A percentile compares a stretch with the other conserved stretches of the same genome.
phyloP scores from a whole-genome alignment of 805 yeast species.

The Zygosaccharomyces bisporus region DNA sequence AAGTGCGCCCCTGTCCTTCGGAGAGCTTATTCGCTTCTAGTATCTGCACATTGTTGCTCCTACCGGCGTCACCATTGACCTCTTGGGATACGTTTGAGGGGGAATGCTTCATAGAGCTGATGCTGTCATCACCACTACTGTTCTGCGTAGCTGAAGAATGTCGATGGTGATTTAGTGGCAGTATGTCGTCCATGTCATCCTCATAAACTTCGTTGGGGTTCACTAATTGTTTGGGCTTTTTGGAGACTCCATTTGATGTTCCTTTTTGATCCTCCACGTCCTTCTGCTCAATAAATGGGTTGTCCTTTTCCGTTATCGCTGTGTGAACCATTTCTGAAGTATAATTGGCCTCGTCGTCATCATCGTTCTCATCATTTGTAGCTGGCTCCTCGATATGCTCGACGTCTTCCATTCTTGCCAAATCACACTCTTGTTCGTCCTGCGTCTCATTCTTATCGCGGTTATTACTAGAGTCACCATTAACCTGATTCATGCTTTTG shows the following conservation, averaged over 20 bases:
- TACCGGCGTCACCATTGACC: slow-evolving; percentile 16
- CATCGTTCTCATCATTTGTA: background rate
- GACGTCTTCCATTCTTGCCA: background rate
- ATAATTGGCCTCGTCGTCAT: slow-evolving; percentile 2
- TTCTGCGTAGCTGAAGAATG: slow-evolving; percentile 10
- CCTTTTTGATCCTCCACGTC: background rate
- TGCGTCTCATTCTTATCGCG: background rate
- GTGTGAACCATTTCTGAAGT: slow-evolving; percentile 25
- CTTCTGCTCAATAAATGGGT: slow-evolving; percentile 27
- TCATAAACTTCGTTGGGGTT: slow-evolving; percentile 28
- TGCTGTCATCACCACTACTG: slow-evolving; percentile 19
- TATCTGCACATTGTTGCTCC: slow-evolving; percentile 20
- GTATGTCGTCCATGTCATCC: slow-evolving; percentile 27
- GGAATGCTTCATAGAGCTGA: slow-evolving; percentile 22
- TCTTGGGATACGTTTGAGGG: slow-evolving; percentile 19
- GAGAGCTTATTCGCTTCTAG: slow-evolving; percentile 32
- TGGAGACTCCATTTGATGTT: background rate
- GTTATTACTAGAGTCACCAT: background rate
- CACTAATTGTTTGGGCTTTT: slow-evolving; percentile 4
- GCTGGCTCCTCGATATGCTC: background rate
- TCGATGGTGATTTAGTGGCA: slow-evolving; percentile 9
- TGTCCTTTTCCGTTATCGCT: slow-evolving; percentile 28
- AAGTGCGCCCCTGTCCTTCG: slow-evolving; percentile 35
- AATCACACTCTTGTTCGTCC: background rate
- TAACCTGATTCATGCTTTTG: slow-evolving; percentile 4